Evolutionary conservation across 2,329 filamentous ascomycete species (phyloP), one percentile per base, ranked within the genome.

Genomic region (Verticillium longisporum): DNA sequence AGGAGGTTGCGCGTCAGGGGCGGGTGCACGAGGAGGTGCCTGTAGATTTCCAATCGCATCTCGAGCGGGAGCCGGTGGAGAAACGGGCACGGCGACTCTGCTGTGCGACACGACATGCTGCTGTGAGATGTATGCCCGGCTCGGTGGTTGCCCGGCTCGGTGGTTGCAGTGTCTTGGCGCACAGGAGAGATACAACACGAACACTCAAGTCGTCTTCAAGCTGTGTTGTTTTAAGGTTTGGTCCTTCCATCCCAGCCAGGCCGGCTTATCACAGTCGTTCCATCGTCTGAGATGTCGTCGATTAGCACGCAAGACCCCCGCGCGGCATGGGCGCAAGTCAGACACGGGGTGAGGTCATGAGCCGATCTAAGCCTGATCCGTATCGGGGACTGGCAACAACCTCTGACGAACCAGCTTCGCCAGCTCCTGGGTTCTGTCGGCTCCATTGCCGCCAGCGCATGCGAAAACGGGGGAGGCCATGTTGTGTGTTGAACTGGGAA

Each of bases 21-120:
- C 36, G 72, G 73, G 5, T 77, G 68, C 64, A 68, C 62, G 61
- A 81, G 76, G 58, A 81, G 77, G 63, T 75, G 68, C 26, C 68
- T 61, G 71, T 80, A 80, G 64, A 81, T 77, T 60, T 80, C 73
- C 61, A 79, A 73, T 45, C 79, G 78, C 66, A 81, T 71, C 66
- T 81, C 79, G 56, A 75, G 65, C 37, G 78, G 78, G 31, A 81
- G 72, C 31, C 15, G 26, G 59, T 71, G 70, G 45, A 81, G 72
- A 64, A 81, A 69, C 5, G 63, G 45, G 41, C 41, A 61, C 4
- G 26, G 55, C 34, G 33, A 37, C 15, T 10, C 55, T 36, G 55
- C 14, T 37, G n/a, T 36, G n/a, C 32, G 7, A 36, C n/a, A 32
- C 13, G 32, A 32, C 55, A 56, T 56, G 31, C 21, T 50, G 45